These are phyloP conservation scores for Phytophthora kernoviae DNA, from an alignment of 352 stramenopile genomes.

Conservation along the genomic window DNA sequence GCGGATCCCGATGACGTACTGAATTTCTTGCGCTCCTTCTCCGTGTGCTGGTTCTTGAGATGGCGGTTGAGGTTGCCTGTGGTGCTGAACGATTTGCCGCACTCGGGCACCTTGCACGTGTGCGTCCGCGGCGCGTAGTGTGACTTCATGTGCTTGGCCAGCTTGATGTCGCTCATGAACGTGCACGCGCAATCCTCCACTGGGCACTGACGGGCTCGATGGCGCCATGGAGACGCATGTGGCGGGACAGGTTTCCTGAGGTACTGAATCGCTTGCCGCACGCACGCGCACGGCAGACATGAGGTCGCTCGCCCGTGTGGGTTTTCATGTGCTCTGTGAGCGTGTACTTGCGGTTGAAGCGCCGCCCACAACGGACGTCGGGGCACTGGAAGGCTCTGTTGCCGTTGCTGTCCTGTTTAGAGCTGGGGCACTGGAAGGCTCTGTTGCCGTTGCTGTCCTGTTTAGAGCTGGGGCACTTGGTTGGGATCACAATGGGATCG, in stretches of 20 bases:
- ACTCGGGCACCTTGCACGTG: slow-evolving; percentile 38
- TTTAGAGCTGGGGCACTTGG: background rate
- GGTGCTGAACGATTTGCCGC: slow-evolving; percentile 57
- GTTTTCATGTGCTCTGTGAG: slow-evolving; percentile 81
- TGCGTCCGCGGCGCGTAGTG: slow-evolving; percentile 45
- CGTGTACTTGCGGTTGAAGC: slow-evolving; percentile 74
- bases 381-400: slow-evolving; percentile 48
- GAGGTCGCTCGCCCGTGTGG: slow-evolving; percentile 62
- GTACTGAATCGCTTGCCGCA: slow-evolving; percentile 62
- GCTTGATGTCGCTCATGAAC: slow-evolving; percentile 47
- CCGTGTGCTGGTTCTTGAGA: slow-evolving; percentile 47
- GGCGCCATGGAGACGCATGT: slow-evolving; percentile 49
- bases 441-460: slow-evolving; percentile 21
- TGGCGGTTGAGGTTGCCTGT: slow-evolving; percentile 59
- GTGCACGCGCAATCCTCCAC: slow-evolving; percentile 30
- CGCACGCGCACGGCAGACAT: slow-evolving; percentile 37
- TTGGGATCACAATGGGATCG: slow-evolving; percentile 18
- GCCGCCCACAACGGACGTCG: slow-evolving; percentile 42
- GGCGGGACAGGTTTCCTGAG: slow-evolving; percentile 51
- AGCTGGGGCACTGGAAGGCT: slow-evolving; percentile 33
- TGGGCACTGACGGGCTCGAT: slow-evolving; percentile 41
- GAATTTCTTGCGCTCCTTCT: slow-evolving; percentile 28
- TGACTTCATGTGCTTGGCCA: slow-evolving; percentile 49
- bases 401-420: slow-evolving; percentile 20
- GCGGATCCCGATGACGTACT: slow-evolving; percentile 4